Base-by-base conservation (phyloP, 345 rosid genomes). In the Eucalyptus polybractea region DNA sequence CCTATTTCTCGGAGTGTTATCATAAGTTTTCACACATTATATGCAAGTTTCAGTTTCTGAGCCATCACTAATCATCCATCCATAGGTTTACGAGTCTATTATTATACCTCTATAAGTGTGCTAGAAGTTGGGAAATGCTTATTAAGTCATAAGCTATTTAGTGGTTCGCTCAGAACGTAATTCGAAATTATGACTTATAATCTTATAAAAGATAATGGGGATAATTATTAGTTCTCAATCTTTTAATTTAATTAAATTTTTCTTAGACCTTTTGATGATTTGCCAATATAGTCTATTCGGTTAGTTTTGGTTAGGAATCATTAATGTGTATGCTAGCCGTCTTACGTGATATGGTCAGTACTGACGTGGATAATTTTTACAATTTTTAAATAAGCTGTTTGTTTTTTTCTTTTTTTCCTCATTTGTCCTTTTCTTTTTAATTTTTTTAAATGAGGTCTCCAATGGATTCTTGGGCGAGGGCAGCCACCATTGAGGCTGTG, bases 311-410 rank as follows among this genome's bases (percentile, higher is more conserved):
- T 25, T 56, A 0, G 1, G 0, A 56, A 56, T 56, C 6, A 9
- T 56, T 56, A 25, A 56, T 5, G 3, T 56, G 12, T 0, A 56
- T 22, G 1, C 6, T 25, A 22, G 51, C 3, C 2, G 0, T 22
- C 62, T 5, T 56, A 56, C 3, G 1, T 22, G 27, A 0, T 10
- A 54, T 1, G 60, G 1, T 22, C 2, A 4, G 0, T 22, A 2
- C 10, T 11, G 14, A 56, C 1, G 2, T 56, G 6, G 13, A 58
- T 58, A 25, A 3, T 25, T 58, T 58, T 58, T 58, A 10, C 0
- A 58, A 58, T 58, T 58, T 50, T 56, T 56, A 24, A 24, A 56
- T 56, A 56, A 56, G 1, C 0, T 56, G 1, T 56, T 0, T 5
- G 3, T 50, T 14, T 14, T 49, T 49, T 49, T 50, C 0, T 15